Conservation (phyloP, 1,284 basidiomycete species). For the Malassezia globosa region DNA sequence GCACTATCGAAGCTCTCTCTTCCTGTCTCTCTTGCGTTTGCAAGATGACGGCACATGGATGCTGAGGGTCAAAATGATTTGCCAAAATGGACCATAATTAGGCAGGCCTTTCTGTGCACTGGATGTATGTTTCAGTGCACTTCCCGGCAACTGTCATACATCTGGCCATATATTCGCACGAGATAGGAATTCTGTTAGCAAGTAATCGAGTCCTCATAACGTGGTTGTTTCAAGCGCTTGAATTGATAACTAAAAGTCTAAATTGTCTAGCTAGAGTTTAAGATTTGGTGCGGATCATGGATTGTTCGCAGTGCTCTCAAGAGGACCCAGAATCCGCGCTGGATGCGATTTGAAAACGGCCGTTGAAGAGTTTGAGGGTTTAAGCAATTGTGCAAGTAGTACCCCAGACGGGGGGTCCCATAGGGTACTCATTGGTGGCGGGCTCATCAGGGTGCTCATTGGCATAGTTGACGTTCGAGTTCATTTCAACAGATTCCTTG, state of each 20-base stretch:
- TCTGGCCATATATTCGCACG: no score
- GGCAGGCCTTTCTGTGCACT: no score
- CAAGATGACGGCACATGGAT: conserved; percentile 17
- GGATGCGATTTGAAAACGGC: neutral
- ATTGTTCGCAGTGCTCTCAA: neutral
- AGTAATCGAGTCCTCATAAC: no score
- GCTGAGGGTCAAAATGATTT: conserved; percentile 21
- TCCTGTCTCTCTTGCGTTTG: conserved; percentile 11
- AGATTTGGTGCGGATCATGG: no score
- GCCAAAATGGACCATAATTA: conserved; percentile 13
- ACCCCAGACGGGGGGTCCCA: conserved; percentile 1
- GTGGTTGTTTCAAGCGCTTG: neutral
- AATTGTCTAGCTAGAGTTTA: no score
- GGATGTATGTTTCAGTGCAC: no score
- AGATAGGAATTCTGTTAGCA: no score
- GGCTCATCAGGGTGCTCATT: conserved; percentile 10
- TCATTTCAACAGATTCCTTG: neutral
- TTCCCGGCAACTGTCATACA: no score
- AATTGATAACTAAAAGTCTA: no score
- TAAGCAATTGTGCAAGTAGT: conserved; percentile 10
- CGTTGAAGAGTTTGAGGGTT: conserved; percentile 6
- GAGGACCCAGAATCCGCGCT: neutral
- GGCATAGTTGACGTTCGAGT: neutral
- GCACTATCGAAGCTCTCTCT: conserved; percentile 21
- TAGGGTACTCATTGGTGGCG: conserved; percentile 3